Base-by-base conservation (phyloP, 2,329 filamentous ascomycete species). In the Ilyonectria robusta region DNA sequence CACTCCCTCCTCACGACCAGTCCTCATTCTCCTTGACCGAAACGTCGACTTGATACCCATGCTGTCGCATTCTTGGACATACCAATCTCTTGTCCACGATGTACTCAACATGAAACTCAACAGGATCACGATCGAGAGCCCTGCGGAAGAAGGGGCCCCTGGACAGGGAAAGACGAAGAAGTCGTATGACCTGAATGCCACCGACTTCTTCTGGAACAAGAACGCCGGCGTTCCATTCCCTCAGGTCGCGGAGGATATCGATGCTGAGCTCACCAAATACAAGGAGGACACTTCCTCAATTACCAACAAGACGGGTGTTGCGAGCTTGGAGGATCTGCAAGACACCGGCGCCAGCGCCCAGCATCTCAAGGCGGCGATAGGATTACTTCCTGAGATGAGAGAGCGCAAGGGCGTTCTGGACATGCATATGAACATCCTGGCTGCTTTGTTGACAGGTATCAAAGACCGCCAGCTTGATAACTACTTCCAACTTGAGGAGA, bases 371-470 rank as follows among this genome's bases (percentile, higher is more conserved):
- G 94, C 95, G 4, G 97, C 95, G 13, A 97, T 99, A 75, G 97
- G 95, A 0, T 84, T 97, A 23, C 85, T 99, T 15, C 97, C 96
- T 0, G 95, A 98, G 80, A 86, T 99, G 72, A 88, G 94, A 70
- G 96, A 98, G 80, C 91, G 96, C 66, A 99, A 99, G 79, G 91
- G 92, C n/a, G 88, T 92, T 21, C 88, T 99, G 6, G 96, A 98
- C 78, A 98, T 98, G 93, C 96, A 99, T 80, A 99, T 99, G 96
- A 98, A 97, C 78, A 97, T 98, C 66, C 87, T 97, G 4, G 95
- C 95, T 1, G 93, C 94, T 1, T 79, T 91, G 3, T 78, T 91
- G 46, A 86, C 84, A 0, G 95, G 94, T 1, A 97, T 98, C 81
- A 98, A 98, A 79, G 94, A 97, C 74, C 91, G 96, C 17, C 95